Evolutionary conservation across 345 rosid genomes (phyloP), one percentile per base, ranked within the genome.

Genomic region (Salix koriyanagi): DNA sequence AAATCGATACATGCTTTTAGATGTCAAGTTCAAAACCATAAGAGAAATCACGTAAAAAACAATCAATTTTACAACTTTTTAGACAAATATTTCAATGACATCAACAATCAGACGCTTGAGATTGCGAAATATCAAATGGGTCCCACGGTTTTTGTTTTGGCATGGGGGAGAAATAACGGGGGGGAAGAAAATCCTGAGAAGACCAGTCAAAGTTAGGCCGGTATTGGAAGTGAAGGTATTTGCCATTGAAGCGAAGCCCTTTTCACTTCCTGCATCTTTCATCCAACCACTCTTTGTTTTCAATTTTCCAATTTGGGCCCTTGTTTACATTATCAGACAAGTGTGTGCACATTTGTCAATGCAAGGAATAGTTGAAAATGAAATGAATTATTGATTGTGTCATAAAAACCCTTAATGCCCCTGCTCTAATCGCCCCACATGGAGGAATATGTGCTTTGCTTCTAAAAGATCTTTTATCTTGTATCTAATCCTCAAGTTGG

Each of bases 131-230:
- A 9, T 61, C 32, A 61, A 19, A 28, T 28, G 2, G 65, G n/a
- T 18, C 68, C 68, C 23, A 7, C 2, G 37, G 0, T 18, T 8
- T 28, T 36, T 16, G 41, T 66, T 34, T 10, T 19, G 69, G 46
- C 46, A 36, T 6, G 69, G 46, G 69, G 41, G 36, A 39, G 37
- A 36, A 16, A 25, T 13, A 65, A 13, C 7, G 30, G 67, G 36
- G 37, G 37, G 21, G 18, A 8, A 8, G 41, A 19, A 2, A 66
- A 8, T 66, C 41, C 13, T 19, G 41, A 28, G 37, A 65, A 11
- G 52, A 12, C 2, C 3, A 23, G 32, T 42, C 71, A 69, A 69
- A 69, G 71, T 69, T 69, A 69, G 71, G 71, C 71, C 42, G 54
- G 50, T 10, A 1, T 11, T 21, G 46, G 46, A 42, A 39, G 25